Evolutionary conservation across 192 early-diverging fungal genomes (phyloP), one percentile per base, ranked within the genome.

Genomic region (Lobosporangium transversale): DNA sequence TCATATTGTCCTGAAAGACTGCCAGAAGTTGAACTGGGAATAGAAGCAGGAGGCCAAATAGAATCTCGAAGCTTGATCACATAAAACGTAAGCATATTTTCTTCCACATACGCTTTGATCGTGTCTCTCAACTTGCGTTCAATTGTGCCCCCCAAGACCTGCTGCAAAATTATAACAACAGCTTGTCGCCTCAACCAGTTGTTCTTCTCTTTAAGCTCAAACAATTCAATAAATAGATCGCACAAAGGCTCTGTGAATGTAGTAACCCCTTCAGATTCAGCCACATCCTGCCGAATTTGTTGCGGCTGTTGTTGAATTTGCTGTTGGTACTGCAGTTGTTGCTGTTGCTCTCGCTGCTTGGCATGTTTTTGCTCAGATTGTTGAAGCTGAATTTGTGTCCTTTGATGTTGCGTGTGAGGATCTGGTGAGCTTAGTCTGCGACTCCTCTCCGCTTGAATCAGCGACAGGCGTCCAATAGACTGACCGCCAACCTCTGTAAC

Each of bases 131-230:
- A 24, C 80, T 87, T 86, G 66, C 93, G 85, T 78, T 98, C 94
- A 40, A 98, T 90, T 0, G 94, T 85, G 35, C 92, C 95, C 49
- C 94, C 95, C 51, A 97, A 81, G 3, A 98, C 84, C 42, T 95
- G 92, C 31, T 97, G 93, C 42, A 98, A 69, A 0, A 96, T 85
- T 14, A 96, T 87, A 2, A 90, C 89, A 14, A 98, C 88, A 4
- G 96, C 94, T 58, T 95, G 91, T 58, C 92, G 83, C 8, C 95
- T 86, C 31, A 97, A 79, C 92, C 93, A 97, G 71, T 96, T 97
- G 69, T 89, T 91, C 37, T 87, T 86, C 53, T 89, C 90, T 68
- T 91, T 90, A 33, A 98, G 80, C n/a, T 96, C 96, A 84, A 98
- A 98, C n/a, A 93, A 64, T 75, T 98, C 94, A 47, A 95, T 87